phyloP scores from a whole-genome alignment of 495 filamentous ascomycete species.

The Clavariopsis aquatica region DNA sequence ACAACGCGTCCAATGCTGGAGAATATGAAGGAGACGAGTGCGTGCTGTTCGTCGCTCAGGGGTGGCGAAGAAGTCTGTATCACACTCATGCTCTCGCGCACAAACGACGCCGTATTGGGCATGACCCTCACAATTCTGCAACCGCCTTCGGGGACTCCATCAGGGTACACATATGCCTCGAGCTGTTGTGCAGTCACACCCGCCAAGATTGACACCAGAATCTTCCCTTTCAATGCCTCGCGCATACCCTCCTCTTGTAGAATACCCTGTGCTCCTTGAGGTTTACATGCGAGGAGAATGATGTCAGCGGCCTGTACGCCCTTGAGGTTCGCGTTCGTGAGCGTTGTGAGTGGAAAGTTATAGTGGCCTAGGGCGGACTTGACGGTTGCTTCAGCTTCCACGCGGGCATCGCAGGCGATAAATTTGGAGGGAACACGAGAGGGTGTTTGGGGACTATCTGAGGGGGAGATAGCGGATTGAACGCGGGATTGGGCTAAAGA shows the following conservation, averaged over 20 bases:
- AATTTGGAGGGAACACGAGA: conserved; percentile 66
- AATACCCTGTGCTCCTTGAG: conserved; percentile 67
- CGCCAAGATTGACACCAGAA: conserved; percentile 81
- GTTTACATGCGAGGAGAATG: conserved; percentile 76
- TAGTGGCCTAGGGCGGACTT: conserved; percentile 58
- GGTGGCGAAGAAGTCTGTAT: conserved; percentile 63
- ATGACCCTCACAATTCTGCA: conserved; percentile 71
- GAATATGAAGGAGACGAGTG: conserved; percentile 78
- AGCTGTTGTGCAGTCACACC: conserved; percentile 73
- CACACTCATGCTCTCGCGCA: conserved; percentile 80
- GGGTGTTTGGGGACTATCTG: conserved; percentile 55
- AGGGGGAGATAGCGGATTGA: conserved; percentile 45
- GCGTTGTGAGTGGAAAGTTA: conserved; percentile 44
- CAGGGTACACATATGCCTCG: conserved; percentile 57
- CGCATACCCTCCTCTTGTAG: conserved; percentile 64
- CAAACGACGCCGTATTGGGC: conserved; percentile 73
- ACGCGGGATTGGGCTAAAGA: conserved; percentile 56
- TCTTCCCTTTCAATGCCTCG: conserved; percentile 71
- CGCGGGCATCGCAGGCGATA: conserved; percentile 72
- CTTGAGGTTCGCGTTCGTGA: conserved; percentile 60
- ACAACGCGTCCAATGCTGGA: conserved; percentile 66
- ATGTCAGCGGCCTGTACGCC: conserved; percentile 62
- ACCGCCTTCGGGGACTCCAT: conserved; percentile 36
- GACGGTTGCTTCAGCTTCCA: conserved; percentile 63
- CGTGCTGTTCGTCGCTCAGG: conserved; percentile 51